phyloP scores from a whole-genome alignment of 2,329 filamentous ascomycete genomes.

The Penicillium expansum region DNA sequence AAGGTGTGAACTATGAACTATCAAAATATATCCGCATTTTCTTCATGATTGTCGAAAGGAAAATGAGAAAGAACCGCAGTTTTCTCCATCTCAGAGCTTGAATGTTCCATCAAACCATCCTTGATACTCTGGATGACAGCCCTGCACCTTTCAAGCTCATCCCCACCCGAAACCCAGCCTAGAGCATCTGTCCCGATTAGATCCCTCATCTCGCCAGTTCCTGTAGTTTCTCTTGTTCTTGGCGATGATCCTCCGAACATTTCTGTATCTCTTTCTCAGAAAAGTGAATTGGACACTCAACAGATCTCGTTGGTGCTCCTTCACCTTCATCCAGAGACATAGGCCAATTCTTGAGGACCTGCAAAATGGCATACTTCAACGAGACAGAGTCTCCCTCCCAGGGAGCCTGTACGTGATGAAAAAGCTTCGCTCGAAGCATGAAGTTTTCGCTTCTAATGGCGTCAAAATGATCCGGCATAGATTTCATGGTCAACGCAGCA shows the following conservation, averaged over 20 bases:
- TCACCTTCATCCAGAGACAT: slow-evolving; percentile 15
- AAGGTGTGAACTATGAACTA: neutral
- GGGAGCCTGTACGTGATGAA: slow-evolving; percentile 20
- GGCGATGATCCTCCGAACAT: slow-evolving; percentile 9
- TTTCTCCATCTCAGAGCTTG: slow-evolving; percentile 22
- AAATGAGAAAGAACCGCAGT: slow-evolving; percentile 19
- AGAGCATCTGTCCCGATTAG: slow-evolving; percentile 25
- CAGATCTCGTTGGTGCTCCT: neutral
- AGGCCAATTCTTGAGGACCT: slow-evolving; percentile 24
- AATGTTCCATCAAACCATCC: slow-evolving; percentile 22
- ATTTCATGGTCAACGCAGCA: slow-evolving; percentile 22
- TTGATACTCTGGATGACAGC: slow-evolving; percentile 20
- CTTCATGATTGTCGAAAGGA: slow-evolving; percentile 25
- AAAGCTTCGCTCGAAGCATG: slow-evolving; percentile 27
- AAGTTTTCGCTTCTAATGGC: slow-evolving; percentile 16
- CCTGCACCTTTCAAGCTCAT: slow-evolving; percentile 23
- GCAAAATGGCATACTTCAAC: slow-evolving; percentile 25
- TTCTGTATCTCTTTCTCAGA: slow-evolving; percentile 20
- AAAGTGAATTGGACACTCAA: slow-evolving; percentile 23
- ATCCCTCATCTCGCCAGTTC: slow-evolving; percentile 25
- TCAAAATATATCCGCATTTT: neutral
- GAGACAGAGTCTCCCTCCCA: slow-evolving; percentile 32
- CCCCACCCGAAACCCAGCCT: slow-evolving; percentile 28
- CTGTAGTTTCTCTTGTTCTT: slow-evolving; percentile 21
- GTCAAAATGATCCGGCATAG: slow-evolving; percentile 26